These are phyloP conservation scores for Inonotus hispidus DNA, from an alignment of 1,284 basidiomycete genomes.

Conservation along the genomic window DNA sequence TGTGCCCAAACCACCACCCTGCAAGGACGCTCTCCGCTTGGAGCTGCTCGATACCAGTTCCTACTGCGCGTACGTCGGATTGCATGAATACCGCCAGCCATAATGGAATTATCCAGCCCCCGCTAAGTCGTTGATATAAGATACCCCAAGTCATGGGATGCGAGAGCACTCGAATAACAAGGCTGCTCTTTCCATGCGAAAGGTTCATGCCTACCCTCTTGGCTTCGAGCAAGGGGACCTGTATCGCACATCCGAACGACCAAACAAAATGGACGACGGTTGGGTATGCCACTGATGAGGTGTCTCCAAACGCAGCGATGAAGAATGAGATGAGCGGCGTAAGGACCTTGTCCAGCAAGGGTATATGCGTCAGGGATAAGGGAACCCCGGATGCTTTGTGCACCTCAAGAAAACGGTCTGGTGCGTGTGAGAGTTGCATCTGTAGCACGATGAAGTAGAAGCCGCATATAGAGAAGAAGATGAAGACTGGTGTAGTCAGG, in stretches of 20 bases:
- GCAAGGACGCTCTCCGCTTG: slow-evolving; percentile 17
- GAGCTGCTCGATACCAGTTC: slow-evolving; percentile 3
- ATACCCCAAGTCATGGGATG: slow-evolving; percentile 19
- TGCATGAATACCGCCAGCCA: slow-evolving; percentile 18
- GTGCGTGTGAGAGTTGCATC: slow-evolving; percentile 15
- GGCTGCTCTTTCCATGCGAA: background rate
- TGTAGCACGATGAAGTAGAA: slow-evolving; percentile 19
- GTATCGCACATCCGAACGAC: slow-evolving; percentile 17
- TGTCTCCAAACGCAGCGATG: slow-evolving; percentile 17
- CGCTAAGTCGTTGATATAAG: slow-evolving; percentile 17
- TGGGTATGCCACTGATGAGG: slow-evolving; percentile 14
- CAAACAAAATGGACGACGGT: slow-evolving; percentile 18
- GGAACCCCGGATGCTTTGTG: slow-evolving; percentile 17
- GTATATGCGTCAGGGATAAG: slow-evolving; percentile 10
- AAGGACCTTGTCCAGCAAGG: slow-evolving; percentile 14
- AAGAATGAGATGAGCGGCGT: slow-evolving; percentile 19
- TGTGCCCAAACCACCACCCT: slow-evolving; percentile 18
- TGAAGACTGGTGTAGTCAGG: slow-evolving; percentile 9
- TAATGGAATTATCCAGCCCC: slow-evolving; percentile 17
- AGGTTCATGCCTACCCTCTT: slow-evolving; percentile 7
- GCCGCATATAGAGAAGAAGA: slow-evolving; percentile 15
- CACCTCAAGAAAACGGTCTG: slow-evolving; percentile 18
- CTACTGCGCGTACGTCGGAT: slow-evolving; percentile 4
- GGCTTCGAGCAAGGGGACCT: slow-evolving; percentile 16
- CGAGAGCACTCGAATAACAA: background rate